Conservation (phyloP, 345 rosid species). For the Cardiospermum halicacabum region DNA sequence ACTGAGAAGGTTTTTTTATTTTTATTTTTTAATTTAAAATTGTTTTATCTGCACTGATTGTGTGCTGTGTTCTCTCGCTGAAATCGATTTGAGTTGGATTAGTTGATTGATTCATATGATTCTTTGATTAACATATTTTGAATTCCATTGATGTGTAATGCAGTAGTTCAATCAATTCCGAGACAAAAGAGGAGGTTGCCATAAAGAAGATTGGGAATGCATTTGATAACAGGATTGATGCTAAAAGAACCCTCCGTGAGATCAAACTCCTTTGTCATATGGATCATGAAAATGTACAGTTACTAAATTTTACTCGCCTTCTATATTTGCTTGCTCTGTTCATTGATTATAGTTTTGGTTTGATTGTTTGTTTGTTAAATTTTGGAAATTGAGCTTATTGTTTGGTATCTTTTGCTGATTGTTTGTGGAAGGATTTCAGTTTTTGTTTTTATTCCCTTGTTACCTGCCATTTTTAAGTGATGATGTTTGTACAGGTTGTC, state of each 20-base stretch:
- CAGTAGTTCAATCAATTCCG: conserved; percentile 77
- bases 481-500: conserved; percentile 42
- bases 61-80: background rate
- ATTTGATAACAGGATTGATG: conserved; percentile 85
- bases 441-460: too few relatives aligned
- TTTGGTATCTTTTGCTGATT: too few relatives aligned
- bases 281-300: conserved; percentile 83
- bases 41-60: too few relatives aligned
- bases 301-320: background rate
- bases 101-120: background rate
- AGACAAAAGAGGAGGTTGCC: conserved; percentile 81
- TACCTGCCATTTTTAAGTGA: too few relatives aligned
- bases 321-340: background rate
- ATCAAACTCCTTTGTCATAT: conserved; percentile 88
- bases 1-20: background rate
- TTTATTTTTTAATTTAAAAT: background rate
- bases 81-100: background rate
- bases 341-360: too few relatives aligned
- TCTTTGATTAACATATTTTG: background rate
- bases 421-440: too few relatives aligned
- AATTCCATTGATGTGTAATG: background rate
- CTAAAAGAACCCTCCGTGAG: conserved; percentile 88
- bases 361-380: background rate
- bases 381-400: too few relatives aligned
- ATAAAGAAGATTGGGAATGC: conserved; percentile 91